phyloP scores from a whole-genome alignment of 164 flowering plant species.

The Piper betle region DNA sequence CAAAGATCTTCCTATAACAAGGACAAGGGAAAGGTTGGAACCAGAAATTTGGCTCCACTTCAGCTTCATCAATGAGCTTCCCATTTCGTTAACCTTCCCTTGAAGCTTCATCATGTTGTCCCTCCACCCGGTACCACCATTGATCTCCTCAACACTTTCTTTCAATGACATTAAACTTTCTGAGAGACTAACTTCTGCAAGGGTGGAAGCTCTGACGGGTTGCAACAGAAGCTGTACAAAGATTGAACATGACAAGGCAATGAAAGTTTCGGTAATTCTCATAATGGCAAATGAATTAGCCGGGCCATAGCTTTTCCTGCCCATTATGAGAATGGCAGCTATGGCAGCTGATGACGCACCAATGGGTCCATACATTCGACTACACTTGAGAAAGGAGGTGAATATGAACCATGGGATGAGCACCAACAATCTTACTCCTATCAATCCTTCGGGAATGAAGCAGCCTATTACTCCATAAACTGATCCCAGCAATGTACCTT shows the following conservation, averaged over 20 bases:
- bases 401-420: slow-evolving; percentile 83
- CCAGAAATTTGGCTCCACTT: slow-evolving; percentile 80
- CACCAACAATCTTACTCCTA: slow-evolving; percentile 39
- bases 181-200: slow-evolving; percentile 40
- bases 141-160: slow-evolving; percentile 17
- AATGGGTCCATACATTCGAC: slow-evolving; percentile 72
- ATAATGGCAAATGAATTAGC: slow-evolving; percentile 73
- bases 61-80: slow-evolving; percentile 55
- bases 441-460: slow-evolving; percentile 37
- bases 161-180: slow-evolving; percentile 20
- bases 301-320: slow-evolving; percentile 49
- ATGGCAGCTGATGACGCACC: slow-evolving; percentile 70
- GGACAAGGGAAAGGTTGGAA: slow-evolving; percentile 54
- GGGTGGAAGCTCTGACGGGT: slow-evolving; percentile 61
- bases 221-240: slow-evolving; percentile 52
- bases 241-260: slow-evolving; percentile 54
- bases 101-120: slow-evolving; percentile 29
- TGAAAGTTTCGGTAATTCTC: slow-evolving; percentile 63
- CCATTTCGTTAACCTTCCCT: slow-evolving; percentile 22
- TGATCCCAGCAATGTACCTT: slow-evolving; percentile 77
- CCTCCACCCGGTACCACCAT: slow-evolving; percentile 4
- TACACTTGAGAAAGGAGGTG: slow-evolving; percentile 44
- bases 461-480: slow-evolving; percentile 73
- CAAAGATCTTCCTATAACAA: slow-evolving; percentile 35
- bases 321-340: slow-evolving; percentile 65